These are phyloP conservation scores for Colletotrichum cuscutae DNA, from an alignment of 2,329 filamentous ascomycete genomes.

Conservation along the genomic window DNA sequence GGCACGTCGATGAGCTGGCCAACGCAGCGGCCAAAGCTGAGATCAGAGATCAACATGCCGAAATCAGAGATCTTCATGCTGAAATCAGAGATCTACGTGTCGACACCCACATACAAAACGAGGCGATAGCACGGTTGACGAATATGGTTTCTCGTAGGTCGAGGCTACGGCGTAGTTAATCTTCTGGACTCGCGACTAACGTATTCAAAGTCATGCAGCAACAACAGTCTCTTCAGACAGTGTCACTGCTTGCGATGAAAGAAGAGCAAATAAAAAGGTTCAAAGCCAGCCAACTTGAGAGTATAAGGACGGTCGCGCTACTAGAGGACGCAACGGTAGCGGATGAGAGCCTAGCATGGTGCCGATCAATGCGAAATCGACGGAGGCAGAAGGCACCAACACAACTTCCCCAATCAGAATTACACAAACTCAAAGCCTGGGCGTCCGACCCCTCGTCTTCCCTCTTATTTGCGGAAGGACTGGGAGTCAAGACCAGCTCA, in stretches of 20 bases:
- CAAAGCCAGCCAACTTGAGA: rapidly evolving
- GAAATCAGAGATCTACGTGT: too few species aligned
- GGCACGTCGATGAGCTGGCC: background rate
- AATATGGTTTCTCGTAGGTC: too few species aligned
- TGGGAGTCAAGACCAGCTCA: background rate
- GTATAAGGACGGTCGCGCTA: background rate
- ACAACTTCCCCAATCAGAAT: rapidly evolving
- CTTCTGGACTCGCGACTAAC: background rate
- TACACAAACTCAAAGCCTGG: background rate
- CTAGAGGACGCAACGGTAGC: background rate
- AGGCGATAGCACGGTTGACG: too few species aligned
- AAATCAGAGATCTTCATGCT: too few species aligned
- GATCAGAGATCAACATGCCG: too few species aligned
- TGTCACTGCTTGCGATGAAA: background rate
- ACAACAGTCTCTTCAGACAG: background rate
- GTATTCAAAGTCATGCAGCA: background rate
- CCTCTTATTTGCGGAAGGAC: background rate
- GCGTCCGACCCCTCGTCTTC: background rate
- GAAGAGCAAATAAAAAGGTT: background rate
- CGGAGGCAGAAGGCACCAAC: background rate
- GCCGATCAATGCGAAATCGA: background rate
- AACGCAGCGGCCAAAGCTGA: background rate
- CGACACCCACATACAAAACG: too few species aligned
- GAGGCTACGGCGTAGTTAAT: too few species aligned
- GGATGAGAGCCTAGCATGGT: background rate